Evolutionary conservation across 2,329 filamentous ascomycete species (phyloP), one percentile per base, ranked within the genome.

Genomic region (Curvularia lunata): DNA sequence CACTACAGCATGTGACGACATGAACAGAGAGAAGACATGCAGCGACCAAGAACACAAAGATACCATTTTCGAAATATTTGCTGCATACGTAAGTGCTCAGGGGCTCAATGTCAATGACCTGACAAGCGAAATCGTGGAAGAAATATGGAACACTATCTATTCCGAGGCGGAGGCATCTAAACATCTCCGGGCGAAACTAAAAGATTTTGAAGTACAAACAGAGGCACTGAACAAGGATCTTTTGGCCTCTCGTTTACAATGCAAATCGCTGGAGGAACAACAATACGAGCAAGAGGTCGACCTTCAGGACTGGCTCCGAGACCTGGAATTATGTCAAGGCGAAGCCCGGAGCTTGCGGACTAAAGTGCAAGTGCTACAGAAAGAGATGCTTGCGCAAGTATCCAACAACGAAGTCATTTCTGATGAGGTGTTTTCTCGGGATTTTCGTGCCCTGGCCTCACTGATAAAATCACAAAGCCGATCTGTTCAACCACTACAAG

Each of bases 401-500:
- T 13, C 25, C 18, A 51, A 13, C 13, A 19, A 25, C 12, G 18
- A 51, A 4, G 27, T 34, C 1, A 12, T 42, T 18, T 27, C 38
- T 23, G 48, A 51, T 4, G 37, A 51, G 10, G 3, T 27, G 5
- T 19, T 51, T 12, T 13, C 48, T 2, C 13, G 19, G 4, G 48
- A 51, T 7, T 51, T 51, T 13, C 38, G 8, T 2, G 4, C 16
- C 3, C 13, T 51, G 16, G 27, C 19, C 1, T 21, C 48, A 1
- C 3, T 21, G 10, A 13, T 51, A 0, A 51, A 51, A 25, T 21
- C 48, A 7, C 32, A 40, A 3, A 38, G 47, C 0, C 72, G 34
- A 10, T 42, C 48, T 1, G n/a, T 42, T 32, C 48, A 40, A 9
- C 18, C 27, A 16, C 10, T 37, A 21, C 13, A 21, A 5, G n/a